These are phyloP conservation scores for Zostera marina DNA, from an alignment of 116 monocot genomes.

Conservation along the genomic window DNA sequence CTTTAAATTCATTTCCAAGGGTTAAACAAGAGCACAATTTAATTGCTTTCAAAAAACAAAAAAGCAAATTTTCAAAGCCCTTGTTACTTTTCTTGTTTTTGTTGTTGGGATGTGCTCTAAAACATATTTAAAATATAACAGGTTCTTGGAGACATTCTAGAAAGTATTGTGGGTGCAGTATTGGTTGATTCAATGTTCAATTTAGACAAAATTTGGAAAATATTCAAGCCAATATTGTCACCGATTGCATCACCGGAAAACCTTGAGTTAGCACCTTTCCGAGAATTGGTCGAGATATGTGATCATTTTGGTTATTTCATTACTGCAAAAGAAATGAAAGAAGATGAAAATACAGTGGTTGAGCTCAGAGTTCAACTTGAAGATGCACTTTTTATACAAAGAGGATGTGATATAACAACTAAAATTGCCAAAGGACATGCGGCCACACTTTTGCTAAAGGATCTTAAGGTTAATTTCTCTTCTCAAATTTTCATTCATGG, in stretches of 20 bases:
- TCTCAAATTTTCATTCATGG: neutral
- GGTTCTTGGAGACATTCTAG: constrained; percentile 89
- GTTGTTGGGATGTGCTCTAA: too few relatives aligned
- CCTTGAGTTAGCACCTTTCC: constrained; percentile 55
- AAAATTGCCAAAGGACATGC: constrained; percentile 76
- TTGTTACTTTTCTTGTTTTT: neutral
- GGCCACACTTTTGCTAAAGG: constrained; percentile 53
- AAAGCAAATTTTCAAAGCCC: neutral
- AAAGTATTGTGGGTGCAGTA: constrained; percentile 92
- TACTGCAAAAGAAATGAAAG: constrained; percentile 14
- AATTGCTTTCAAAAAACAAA: too few relatives aligned
- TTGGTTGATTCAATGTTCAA: constrained; percentile 62
- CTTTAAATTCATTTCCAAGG: too few relatives aligned
- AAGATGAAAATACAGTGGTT: constrained; percentile 34
- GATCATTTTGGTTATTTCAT: constrained; percentile 54
- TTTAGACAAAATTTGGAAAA: constrained; percentile 49
- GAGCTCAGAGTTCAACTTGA: constrained; percentile 58
- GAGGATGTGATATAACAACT: constrained; percentile 31
- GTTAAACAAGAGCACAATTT: too few relatives aligned
- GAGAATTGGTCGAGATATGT: constrained; percentile 59
- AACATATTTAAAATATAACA: constrained; percentile 4
- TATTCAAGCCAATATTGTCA: constrained; percentile 67
- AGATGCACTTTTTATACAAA: constrained; percentile 30
- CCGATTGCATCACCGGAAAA: constrained; percentile 78
- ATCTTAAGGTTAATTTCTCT: constrained; percentile 26